Evolutionary conservation across 192 early-diverging fungal genomes (phyloP), one percentile per base, ranked within the genome.

Genomic region (Umbelopsis vinacea): DNA sequence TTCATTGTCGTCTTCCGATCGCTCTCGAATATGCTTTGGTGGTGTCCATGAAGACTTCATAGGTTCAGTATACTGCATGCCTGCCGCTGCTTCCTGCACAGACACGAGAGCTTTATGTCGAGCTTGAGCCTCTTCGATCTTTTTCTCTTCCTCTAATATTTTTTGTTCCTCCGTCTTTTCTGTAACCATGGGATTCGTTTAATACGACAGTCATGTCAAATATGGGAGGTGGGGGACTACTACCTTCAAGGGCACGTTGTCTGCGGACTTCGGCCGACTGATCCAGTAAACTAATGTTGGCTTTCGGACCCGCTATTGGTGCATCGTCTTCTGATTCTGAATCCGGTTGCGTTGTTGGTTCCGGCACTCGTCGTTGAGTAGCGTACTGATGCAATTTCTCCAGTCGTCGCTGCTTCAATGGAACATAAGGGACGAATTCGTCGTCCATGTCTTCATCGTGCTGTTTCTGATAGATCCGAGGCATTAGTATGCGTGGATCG

Each of bases 41-140:
- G 93, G 93, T 22, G 72, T 81, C 97, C 96, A 98, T 68, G 88
- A 88, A 0, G 96, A 92, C 55, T 83, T 90, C 85, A 98, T 90
- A 8, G 96, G 84, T 48, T 96, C 91, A 22, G 82, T 92, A 79
- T 98, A 98, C 22, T 86, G 82, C 22, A 97, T 89, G 68, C 93
- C 95, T 71, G 93, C 86, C 6, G 95, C 95, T 46, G 95, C 83
- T 74, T 97, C 97, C 67, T 86, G 82, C n/a, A 88, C 93, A 29
- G 94, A 95, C 1, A 90, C 89, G 22, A 98, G 83, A 47, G 91
- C 88, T 67, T 93, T 96, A 66, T 87, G 83, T 22, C 89, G 85
- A 15, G 92, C 84, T 29, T 95, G 92, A 0, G 96, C 95, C 52
- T 89, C 87, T 68, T 96, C 83, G 69, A 98, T 90, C 72, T 90